These are phyloP conservation scores for Bretziella fagacearum DNA, from an alignment of 2,329 filamentous ascomycete genomes.

Conservation along the genomic window DNA sequence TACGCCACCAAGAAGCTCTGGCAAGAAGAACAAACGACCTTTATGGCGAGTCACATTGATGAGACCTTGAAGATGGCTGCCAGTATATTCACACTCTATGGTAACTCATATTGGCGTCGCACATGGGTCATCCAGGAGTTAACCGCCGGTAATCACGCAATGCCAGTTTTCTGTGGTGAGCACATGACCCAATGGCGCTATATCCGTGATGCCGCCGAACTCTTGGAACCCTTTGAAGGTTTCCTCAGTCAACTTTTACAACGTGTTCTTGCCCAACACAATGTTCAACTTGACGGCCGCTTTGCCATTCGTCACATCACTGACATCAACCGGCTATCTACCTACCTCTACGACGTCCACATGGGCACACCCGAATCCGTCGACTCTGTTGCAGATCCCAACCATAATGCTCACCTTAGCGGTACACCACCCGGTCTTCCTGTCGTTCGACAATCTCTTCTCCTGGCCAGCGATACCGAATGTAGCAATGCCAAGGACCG, in stretches of 20 bases:
- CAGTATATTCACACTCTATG: slow-evolving; percentile 13
- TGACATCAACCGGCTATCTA: slow-evolving; percentile 7
- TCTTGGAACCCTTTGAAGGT: slow-evolving; percentile 9
- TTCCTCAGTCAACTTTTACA: slow-evolving; percentile 11
- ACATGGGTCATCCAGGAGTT: slow-evolving; percentile 11
- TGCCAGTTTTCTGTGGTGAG: slow-evolving; percentile 10
- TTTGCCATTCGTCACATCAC: slow-evolving; percentile 11
- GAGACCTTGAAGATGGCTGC: slow-evolving; percentile 12
- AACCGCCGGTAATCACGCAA: neutral
- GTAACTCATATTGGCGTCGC: slow-evolving; percentile 10
- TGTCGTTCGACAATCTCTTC: slow-evolving; percentile 3
- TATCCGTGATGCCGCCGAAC: slow-evolving; percentile 12
- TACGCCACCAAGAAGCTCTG: slow-evolving; percentile 10
- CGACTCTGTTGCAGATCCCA: slow-evolving; percentile 2
- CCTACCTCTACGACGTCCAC: slow-evolving; percentile 2
- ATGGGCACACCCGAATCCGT: slow-evolving; percentile 3
- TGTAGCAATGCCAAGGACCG: slow-evolving; percentile 9
- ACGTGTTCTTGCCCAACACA: slow-evolving; percentile 11
- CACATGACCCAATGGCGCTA: slow-evolving; percentile 14
- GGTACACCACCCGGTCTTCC: slow-evolving; percentile 1
- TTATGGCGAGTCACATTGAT: slow-evolving; percentile 9
- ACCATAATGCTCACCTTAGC: neutral
- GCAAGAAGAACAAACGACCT: slow-evolving; percentile 6
- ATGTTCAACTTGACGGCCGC: slow-evolving; percentile 10
- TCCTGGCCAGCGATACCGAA: slow-evolving; percentile 8